These are phyloP conservation scores for Pichia ethanolica DNA, from an alignment of 805 yeast genomes.

Conservation along the genomic window DNA sequence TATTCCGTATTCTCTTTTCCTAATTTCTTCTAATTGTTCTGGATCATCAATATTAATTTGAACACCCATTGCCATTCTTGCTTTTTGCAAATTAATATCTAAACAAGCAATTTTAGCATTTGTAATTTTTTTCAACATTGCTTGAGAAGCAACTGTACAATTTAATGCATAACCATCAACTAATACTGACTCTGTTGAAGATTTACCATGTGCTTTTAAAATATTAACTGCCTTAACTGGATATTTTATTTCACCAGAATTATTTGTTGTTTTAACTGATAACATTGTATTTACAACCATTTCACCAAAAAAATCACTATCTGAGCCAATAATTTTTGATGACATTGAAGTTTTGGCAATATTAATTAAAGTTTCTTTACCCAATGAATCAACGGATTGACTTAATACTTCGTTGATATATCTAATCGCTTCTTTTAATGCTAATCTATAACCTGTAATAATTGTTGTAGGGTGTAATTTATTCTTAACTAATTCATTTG, in stretches of 20 bases:
- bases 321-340: slow-evolving; percentile 90
- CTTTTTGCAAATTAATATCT: slow-evolving; percentile 90
- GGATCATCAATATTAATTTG: slow-evolving; percentile 96
- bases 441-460: slow-evolving; percentile 92
- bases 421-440: slow-evolving; percentile 82
- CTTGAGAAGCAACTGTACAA: slow-evolving; percentile 96
- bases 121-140: slow-evolving; percentile 70
- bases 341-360: slow-evolving; percentile 98
- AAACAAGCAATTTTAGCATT: slow-evolving; percentile 80
- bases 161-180: slow-evolving; percentile 94
- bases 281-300: slow-evolving; percentile 94
- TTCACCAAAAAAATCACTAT: slow-evolving; percentile 79
- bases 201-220: slow-evolving; percentile 93
- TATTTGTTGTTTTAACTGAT: slow-evolving; percentile 85
- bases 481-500: slow-evolving; percentile 87
- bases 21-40: slow-evolving; percentile 78
- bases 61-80: slow-evolving; percentile 97
- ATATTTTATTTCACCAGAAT: slow-evolving; percentile 81
- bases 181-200: slow-evolving; percentile 76
- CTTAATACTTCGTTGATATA: slow-evolving; percentile 82
- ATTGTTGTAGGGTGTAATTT: slow-evolving; percentile 97
- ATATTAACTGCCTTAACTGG: slow-evolving; percentile 97
- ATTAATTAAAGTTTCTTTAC: slow-evolving; percentile 78
- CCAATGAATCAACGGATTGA: slow-evolving; percentile 66
- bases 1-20: slow-evolving; percentile 83